phyloP scores from a whole-genome alignment of 2,329 filamentous ascomycete genomes.

The Neonectria hederae region DNA sequence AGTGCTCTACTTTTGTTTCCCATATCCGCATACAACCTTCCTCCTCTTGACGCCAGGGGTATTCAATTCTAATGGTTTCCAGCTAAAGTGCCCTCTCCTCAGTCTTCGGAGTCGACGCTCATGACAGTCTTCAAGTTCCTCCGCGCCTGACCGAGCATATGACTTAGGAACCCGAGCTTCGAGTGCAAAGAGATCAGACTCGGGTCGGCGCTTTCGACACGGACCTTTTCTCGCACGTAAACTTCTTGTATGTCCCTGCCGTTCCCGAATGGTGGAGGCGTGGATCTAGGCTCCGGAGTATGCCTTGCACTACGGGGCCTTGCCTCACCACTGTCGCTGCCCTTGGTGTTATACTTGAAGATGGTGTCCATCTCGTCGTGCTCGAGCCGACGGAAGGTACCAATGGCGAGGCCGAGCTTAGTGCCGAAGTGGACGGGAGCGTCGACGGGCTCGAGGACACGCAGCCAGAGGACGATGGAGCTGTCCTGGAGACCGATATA shows the following conservation, averaged over 20 bases:
- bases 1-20: constrained; percentile 8
- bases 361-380: constrained; percentile 84
- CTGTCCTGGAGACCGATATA: constrained; percentile 76
- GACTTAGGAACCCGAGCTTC: constrained; percentile 81
- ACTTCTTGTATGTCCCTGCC: constrained; percentile 64
- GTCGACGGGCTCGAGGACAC: constrained; percentile 74
- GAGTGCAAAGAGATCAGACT: constrained; percentile 84
- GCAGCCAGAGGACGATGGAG: constrained; percentile 73
- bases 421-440: constrained; percentile 69
- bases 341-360: constrained; percentile 68
- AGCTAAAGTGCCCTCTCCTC: constrained; percentile 27
- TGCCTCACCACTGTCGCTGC: constrained; percentile 42
- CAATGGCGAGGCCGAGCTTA: constrained; percentile 76
- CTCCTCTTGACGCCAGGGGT: constrained; percentile 32
- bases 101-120: constrained; percentile 60
- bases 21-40: constrained; percentile 9
- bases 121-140: constrained; percentile 81
- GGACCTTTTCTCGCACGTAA: constrained; percentile 87
- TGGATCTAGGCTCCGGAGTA: constrained; percentile 36
- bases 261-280: constrained; percentile 29
- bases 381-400: constrained; percentile 69
- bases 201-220: constrained; percentile 89
- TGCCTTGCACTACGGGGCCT: constrained; percentile 38
- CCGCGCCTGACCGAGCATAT: constrained; percentile 75
- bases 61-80: constrained; percentile 38